Evolutionary conservation across 1,139 yeast genomes (phyloP), one percentile per base, ranked within the genome.

Genomic region (Taphrina flavorubra): DNA sequence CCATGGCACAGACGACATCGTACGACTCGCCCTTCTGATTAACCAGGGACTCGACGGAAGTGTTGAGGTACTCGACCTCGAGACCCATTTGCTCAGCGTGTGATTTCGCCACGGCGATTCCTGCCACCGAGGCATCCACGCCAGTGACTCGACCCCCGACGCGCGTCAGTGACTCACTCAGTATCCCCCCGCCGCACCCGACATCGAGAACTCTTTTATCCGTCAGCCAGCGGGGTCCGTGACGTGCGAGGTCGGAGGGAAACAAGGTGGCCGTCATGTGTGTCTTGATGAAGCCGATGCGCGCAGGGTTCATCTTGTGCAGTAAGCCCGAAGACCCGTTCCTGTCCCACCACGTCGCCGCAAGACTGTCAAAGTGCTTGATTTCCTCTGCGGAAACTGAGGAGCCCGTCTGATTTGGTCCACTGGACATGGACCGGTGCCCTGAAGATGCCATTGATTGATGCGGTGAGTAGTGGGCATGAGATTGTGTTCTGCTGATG

Each of bases 101-200:
- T 25, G 81, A 76, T 66, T 84, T 81, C 0, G 99, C 99, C 1
- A 92, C 96, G 69, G 84, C 84, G 16, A 94, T 76, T 8, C 92
- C 97, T 58, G 91, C 96, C 0, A 84, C 81, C 0, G 97, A 89
- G 74, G 94, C 82, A 78, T 94, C 99, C 63, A 94, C 86, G 1
- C 97, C 99, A 67, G 81, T 82, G 3, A 94, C 97, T 4, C 79
- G 76, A 10, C 81, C 78, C 7, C 91, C 86, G 73, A 90, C 79
- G 72, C 99, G 81, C 0, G 97, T 97, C 77, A 94, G 79, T 0
- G 96, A 87, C 76, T 94, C 99, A 4, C 92, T 81, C 55, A 94
- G 81, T 39, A 94, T 87, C 0, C 99, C 99, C 7, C 99, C 99
- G 31, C 99, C 99, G 76, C 99, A 95, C 0, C 99, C 99, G 68